Percentiles rank a stretch among this genome's conserved stretches.
Conservation (phyloP, 768 basidiomycete genomes). For the Auriscalpium microsporum region DNA sequence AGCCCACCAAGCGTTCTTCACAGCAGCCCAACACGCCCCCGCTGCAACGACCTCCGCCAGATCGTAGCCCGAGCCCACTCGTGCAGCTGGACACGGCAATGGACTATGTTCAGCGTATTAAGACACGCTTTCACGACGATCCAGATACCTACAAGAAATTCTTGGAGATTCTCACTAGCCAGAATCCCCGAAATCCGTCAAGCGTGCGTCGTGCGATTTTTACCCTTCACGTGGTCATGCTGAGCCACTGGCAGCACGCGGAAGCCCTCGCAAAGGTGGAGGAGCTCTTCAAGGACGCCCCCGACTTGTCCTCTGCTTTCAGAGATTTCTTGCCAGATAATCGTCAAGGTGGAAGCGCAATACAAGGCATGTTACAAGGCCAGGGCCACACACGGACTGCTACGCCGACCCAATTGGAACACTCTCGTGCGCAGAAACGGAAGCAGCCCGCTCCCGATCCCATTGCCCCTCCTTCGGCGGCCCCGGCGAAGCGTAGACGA, state of each 20-base stretch:
- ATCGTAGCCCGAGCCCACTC: constrained; percentile 2
- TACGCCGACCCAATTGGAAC: constrained; percentile 23
- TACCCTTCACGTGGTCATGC: neutral
- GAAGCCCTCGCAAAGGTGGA: constrained; percentile 66
- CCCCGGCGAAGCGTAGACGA: constrained; percentile 65
- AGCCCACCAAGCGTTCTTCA: neutral
- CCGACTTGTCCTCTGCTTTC: constrained; percentile 67
- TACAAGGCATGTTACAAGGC: constrained; percentile 15
- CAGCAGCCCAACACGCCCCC: neutral
- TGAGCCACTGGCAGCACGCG: constrained; percentile 30
- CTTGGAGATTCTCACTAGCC: constrained; percentile 65
- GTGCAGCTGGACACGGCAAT: constrained; percentile 50
- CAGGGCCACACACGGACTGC: constrained; percentile 8
- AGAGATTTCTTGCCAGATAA: constrained; percentile 56
- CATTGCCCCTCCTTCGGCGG: constrained; percentile 17
- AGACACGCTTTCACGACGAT: constrained; percentile 71
- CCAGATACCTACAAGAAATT: constrained; percentile 80
- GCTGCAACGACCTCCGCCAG: neutral
- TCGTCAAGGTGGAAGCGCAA: constrained; percentile 1
- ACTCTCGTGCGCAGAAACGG: constrained; percentile 32
- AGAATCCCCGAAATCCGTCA: constrained; percentile 27
- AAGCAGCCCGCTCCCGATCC: constrained; percentile 16
- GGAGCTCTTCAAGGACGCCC: constrained; percentile 63
- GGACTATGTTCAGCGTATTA: constrained; percentile 95
- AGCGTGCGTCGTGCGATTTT: too few relatives aligned